Percentiles rank a stretch among this genome's conserved stretches.
These are phyloP conservation scores for Dianthus caryophyllus DNA, from an alignment of 148 eudicot genomes.

Conservation along the genomic window DNA sequence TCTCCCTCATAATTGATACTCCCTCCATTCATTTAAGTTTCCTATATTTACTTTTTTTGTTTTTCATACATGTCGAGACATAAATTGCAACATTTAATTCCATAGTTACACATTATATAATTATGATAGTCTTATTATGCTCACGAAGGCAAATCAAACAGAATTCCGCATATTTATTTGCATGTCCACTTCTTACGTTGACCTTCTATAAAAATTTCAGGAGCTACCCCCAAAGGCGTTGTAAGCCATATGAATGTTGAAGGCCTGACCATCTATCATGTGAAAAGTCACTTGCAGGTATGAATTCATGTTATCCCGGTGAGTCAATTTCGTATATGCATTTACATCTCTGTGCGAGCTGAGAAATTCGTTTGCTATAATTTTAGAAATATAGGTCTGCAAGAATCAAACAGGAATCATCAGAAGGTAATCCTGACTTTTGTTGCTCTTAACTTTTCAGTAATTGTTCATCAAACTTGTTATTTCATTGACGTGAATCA, in stretches of 20 bases:
- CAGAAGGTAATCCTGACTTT: slow-evolving; percentile 45
- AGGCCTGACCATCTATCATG: slow-evolving; percentile 68
- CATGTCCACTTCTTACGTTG: slow-evolving; percentile 7
- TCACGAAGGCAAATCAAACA: no score
- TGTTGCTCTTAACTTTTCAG: neutral
- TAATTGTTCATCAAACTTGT: neutral
- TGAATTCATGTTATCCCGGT: neutral
- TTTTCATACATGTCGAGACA: no score
- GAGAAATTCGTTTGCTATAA: slow-evolving; percentile 1
- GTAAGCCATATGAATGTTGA: slow-evolving; percentile 66
- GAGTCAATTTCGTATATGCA: neutral
- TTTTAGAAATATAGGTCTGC: slow-evolving; percentile 83
- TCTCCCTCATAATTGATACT: neutral
- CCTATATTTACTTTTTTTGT: no score
- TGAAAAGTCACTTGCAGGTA: slow-evolving; percentile 77
- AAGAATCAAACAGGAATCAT: slow-evolving; percentile 64
- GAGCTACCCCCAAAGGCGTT: slow-evolving; percentile 75
- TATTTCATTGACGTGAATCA: no score
- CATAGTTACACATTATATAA: no score
- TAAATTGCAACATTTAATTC: no score
- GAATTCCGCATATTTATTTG: neutral
- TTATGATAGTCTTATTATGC: no score
- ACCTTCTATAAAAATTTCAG: slow-evolving; percentile 25
- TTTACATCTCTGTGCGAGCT: neutral
- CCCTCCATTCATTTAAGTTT: no score